Base-by-base conservation (phyloP, 305 asterid genomes). In the Fraxinus albicans region DNA sequence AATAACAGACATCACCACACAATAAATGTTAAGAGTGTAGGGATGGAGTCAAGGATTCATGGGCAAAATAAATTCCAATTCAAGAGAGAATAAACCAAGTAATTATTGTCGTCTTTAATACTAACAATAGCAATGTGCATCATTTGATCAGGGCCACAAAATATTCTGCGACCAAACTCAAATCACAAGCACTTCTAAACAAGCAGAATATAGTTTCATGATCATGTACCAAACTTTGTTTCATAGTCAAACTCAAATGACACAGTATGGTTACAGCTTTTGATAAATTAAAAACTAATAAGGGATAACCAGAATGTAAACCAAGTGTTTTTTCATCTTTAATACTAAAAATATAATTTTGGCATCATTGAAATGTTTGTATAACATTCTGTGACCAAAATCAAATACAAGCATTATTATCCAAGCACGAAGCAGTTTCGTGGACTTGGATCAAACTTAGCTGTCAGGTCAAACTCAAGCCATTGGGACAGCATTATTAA, bases 221-320 rank as follows among this genome's bases (percentile, higher is more conserved):
- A 69, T 13, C 40, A 69, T 69, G 75, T 31, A 31, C 40, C 4
- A 36, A 42, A 83, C 50, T 60, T 35, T 42, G 21, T 63, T 79
- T 29, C 47, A 23, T 38, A 72, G 74, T 63, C 50, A 79, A 70
- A 73, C 80, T 31, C 31, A 47, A 82, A 77, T 13, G 17, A 36
- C 53, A 80, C 8, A 31, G 53, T 23, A 58, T 10, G 34, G 82
- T 72, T 34, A 72, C 58, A 58, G 23, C 34, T 79, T 81, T 72
- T 50, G 33, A 73, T 78, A 55, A 65, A 27, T 58, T 69, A 72
- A 78, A 38, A 77, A 78, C 83, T 73, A 67, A 35, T 23, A 74
- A 31, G 38, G 75, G 15, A 69, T 69, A 2, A 69, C 40, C 40
- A 31, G 75, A 69, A 69, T 13, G 75, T 31, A 69, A 69, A 31